Evolutionary conservation across 345 rosid genomes (phyloP).

Genomic region (Sisymbrium irio): DNA sequence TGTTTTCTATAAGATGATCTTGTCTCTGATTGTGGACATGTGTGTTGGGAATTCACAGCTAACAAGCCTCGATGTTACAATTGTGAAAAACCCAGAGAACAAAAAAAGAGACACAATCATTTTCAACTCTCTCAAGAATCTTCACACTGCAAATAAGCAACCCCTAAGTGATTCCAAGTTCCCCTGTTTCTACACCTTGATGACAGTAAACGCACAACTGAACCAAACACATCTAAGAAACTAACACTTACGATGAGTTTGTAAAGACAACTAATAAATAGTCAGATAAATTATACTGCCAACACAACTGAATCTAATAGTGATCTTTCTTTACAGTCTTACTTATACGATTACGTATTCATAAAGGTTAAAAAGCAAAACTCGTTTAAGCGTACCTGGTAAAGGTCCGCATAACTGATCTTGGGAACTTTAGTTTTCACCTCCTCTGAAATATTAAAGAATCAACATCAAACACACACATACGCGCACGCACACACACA

Average conservation of each 20-base stretch:
- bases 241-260: background rate
- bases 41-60: background rate
- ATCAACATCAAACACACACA: slow-evolving; percentile 12
- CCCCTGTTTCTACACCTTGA: background rate
- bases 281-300: background rate
- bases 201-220: background rate
- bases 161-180: background rate
- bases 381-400: background rate
- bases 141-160: background rate
- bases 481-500: too few species aligned
- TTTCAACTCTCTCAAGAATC: background rate
- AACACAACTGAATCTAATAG: background rate
- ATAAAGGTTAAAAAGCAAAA: background rate
- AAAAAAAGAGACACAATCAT: background rate
- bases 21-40: background rate
- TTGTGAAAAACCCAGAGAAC: background rate
- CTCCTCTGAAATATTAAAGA: slow-evolving; percentile 24
- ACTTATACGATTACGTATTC: background rate
- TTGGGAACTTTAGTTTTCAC: slow-evolving; percentile 70
- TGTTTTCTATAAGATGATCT: background rate
- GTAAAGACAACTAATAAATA: background rate
- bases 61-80: background rate
- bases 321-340: background rate
- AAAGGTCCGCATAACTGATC: slow-evolving; percentile 63
- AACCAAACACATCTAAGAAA: background rate